Evolutionary conservation across 371 early-diverging fungal genomes (phyloP).

Genomic region (Apophysomyces sp.): DNA sequence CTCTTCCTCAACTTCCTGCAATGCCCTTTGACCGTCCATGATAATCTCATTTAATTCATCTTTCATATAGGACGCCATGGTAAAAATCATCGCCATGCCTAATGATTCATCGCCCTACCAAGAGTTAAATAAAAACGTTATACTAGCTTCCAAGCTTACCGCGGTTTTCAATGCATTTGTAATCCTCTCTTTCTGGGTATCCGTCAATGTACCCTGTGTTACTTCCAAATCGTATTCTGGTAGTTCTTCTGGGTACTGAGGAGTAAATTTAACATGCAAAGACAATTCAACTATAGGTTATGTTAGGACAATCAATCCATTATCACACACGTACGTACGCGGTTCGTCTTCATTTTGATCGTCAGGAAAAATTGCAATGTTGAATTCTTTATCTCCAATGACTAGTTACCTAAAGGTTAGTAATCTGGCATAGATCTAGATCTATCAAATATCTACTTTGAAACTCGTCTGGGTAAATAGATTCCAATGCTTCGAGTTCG

Average conservation of each 20-base stretch:
- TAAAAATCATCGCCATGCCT: conserved; percentile 94
- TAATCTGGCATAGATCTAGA: background rate
- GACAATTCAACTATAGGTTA: conserved; percentile 41
- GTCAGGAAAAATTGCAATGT: conserved; percentile 55
- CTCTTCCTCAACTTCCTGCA: conserved; percentile 59
- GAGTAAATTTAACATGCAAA: conserved; percentile 78
- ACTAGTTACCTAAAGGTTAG: conserved; percentile 6
- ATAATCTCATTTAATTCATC: conserved; percentile 71
- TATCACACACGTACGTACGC: conserved; percentile 31
- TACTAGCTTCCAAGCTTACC: conserved; percentile 29
- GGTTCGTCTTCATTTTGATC: conserved; percentile 56
- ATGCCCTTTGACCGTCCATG: conserved; percentile 47
- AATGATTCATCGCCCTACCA: conserved; percentile 69
- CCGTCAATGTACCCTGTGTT: conserved; percentile 46
- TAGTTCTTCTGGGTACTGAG: conserved; percentile 83
- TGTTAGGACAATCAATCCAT: background rate
- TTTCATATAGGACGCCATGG: conserved; percentile 76
- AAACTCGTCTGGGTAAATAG: conserved; percentile 93
- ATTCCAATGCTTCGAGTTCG: conserved; percentile 89
- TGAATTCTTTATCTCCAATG: conserved; percentile 37
- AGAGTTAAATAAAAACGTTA: background rate
- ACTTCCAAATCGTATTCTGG: conserved; percentile 70
- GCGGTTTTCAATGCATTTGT: conserved; percentile 40
- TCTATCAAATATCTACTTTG: conserved; percentile 44
- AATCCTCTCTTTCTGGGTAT: conserved; percentile 49